These are phyloP conservation scores for Xanthoparmelia taractica DNA, from an alignment of 495 filamentous ascomycete genomes.

Conservation along the genomic window DNA sequence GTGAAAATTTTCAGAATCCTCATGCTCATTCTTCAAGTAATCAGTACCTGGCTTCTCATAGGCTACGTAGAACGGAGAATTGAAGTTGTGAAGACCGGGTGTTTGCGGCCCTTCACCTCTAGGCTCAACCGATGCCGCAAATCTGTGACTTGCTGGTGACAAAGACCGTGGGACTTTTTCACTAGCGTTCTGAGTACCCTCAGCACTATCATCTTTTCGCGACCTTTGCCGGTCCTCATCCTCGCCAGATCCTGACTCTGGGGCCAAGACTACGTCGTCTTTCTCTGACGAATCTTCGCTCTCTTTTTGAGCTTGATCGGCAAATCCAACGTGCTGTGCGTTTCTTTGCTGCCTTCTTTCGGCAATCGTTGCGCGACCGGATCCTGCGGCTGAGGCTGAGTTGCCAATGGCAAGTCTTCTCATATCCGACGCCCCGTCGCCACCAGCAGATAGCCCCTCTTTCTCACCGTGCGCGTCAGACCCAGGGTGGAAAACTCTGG, in stretches of 20 bases:
- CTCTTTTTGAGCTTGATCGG: slow-evolving; percentile 24
- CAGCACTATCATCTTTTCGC: background rate
- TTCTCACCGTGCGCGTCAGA: slow-evolving; percentile 17
- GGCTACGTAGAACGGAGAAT: slow-evolving; percentile 30
- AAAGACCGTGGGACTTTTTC: slow-evolving; percentile 8
- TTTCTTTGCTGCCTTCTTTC: slow-evolving; percentile 23
- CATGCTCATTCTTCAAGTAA: slow-evolving; percentile 22
- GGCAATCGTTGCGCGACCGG: slow-evolving; percentile 17
- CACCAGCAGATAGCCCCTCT: slow-evolving; percentile 6
- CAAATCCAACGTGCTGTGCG: slow-evolving; percentile 50
- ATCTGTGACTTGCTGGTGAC: slow-evolving; percentile 12
- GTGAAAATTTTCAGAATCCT: background rate
- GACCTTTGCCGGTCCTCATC: background rate
- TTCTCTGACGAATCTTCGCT: slow-evolving; percentile 1
- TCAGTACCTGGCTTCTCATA: slow-evolving; percentile 24
- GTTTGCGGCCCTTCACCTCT: slow-evolving; percentile 24
- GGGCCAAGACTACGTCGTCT: background rate
- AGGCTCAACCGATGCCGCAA: slow-evolving; percentile 21
- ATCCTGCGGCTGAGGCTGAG: slow-evolving; percentile 9
- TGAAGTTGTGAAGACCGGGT: slow-evolving; percentile 29
- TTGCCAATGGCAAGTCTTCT: slow-evolving; percentile 24
- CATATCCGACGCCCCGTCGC: slow-evolving; percentile 17
- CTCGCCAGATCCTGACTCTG: background rate
- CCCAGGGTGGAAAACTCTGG: slow-evolving; percentile 20
- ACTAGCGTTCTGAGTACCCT: background rate